Evolutionary conservation across 306 rosid genomes (phyloP).

Genomic region (Dryas octopetala): DNA sequence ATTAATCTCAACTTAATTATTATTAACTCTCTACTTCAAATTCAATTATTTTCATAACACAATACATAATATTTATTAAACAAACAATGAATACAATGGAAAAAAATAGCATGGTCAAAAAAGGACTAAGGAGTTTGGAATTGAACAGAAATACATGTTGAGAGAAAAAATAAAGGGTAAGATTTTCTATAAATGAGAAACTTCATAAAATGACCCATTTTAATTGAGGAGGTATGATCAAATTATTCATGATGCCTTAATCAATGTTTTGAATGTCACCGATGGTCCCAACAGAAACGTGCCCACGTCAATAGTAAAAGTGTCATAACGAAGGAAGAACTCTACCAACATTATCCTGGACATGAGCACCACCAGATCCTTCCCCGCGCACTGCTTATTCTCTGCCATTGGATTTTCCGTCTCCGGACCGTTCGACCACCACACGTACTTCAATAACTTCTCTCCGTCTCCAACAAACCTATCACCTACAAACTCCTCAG

Average conservation of each 20-base stretch:
- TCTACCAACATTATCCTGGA: slow-evolving; percentile 63
- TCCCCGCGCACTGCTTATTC: slow-evolving; percentile 80
- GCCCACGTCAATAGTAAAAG: slow-evolving; percentile 46
- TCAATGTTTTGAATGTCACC: slow-evolving; percentile 38
- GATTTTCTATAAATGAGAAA: too few relatives aligned
- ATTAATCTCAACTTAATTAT: too few relatives aligned
- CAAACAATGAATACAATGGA: too few relatives aligned
- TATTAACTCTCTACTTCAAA: too few relatives aligned
- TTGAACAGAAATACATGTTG: too few relatives aligned
- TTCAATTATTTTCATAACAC: too few relatives aligned
- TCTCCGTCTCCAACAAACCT: slow-evolving; percentile 40
- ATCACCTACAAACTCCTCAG: slow-evolving; percentile 46
- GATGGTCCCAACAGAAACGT: slow-evolving; percentile 42
- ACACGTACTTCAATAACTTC: slow-evolving; percentile 44
- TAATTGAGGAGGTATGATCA: too few relatives aligned
- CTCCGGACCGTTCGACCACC: slow-evolving; percentile 72
- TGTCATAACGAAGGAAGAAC: slow-evolving; percentile 66
- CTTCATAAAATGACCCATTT: too few relatives aligned
- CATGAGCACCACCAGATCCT: slow-evolving; percentile 57
- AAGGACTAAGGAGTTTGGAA: too few relatives aligned
- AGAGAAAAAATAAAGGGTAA: too few relatives aligned
- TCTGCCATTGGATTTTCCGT: slow-evolving; percentile 38
- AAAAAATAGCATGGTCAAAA: too few relatives aligned
- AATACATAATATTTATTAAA: too few relatives aligned
- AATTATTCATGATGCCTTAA: slow-evolving; percentile 16